A percentile compares a stretch with the other conserved stretches of the same genome.
These are phyloP conservation scores for Phaffia tasmanica DNA, from an alignment of 768 basidiomycete species.

Conservation along the genomic window DNA sequence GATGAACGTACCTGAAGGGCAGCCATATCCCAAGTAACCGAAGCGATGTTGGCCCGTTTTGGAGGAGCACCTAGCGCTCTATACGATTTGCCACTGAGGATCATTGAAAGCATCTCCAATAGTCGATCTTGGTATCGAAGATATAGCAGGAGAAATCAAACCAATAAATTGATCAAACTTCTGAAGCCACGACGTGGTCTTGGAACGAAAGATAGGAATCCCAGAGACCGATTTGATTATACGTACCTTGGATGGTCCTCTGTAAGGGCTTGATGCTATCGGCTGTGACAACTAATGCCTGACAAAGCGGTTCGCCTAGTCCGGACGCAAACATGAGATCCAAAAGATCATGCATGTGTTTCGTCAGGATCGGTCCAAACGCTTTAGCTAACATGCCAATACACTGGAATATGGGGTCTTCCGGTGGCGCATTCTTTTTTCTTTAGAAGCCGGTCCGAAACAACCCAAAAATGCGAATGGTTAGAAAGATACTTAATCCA, in stretches of 20 bases:
- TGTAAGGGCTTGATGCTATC: slow-evolving; percentile 76
- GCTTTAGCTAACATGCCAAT: slow-evolving; percentile 90
- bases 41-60: slow-evolving; percentile 32
- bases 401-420: slow-evolving; percentile 95
- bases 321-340: slow-evolving; percentile 94
- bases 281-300: slow-evolving; percentile 72
- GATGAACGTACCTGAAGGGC: slow-evolving; percentile 3
- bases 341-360: slow-evolving; percentile 87
- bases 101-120: slow-evolving; percentile 67
- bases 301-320: slow-evolving; percentile 72
- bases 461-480: not conserved
- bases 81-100: slow-evolving; percentile 73
- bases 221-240: not conserved
- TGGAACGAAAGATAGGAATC: not conserved
- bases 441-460: slow-evolving; percentile 27
- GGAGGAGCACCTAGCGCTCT: slow-evolving; percentile 76
- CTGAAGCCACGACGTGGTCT: not conserved
- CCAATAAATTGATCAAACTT: not conserved
- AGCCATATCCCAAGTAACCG: slow-evolving; percentile 8
- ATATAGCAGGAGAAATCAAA: not conserved
- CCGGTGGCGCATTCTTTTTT: slow-evolving; percentile 78
- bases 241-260: slow-evolving; percentile 76
- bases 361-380: slow-evolving; percentile 90
- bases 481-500: not conserved
- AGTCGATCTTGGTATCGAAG: slow-evolving; percentile 59